phyloP scores from a whole-genome alignment of 2,329 filamentous ascomycete genomes.

The Aureobasidium sp. region DNA sequence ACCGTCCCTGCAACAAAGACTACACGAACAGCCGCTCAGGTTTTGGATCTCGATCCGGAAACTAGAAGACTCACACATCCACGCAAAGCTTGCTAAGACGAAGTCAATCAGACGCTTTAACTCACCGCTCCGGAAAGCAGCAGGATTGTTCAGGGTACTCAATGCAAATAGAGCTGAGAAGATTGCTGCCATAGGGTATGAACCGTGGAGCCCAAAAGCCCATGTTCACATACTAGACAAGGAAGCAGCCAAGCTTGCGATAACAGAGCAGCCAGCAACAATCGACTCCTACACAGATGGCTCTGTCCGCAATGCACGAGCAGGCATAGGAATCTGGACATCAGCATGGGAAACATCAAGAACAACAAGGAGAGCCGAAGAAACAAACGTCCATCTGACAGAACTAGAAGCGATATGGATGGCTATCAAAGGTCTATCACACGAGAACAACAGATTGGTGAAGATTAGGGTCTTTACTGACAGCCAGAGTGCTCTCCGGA shows the following conservation, averaged over 20 bases:
- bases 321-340: background rate
- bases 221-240: slow-evolving; percentile 1
- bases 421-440: background rate
- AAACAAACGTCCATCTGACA: background rate
- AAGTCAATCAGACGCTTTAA: background rate
- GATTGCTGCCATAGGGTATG: background rate
- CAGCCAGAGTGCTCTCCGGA: background rate
- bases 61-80: background rate
- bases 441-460: background rate
- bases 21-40: background rate
- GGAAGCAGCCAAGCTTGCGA: background rate
- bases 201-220: slow-evolving; percentile 5
- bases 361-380: background rate
- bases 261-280: background rate
- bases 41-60: background rate
- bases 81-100: background rate
- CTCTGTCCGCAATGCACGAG: background rate
- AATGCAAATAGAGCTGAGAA: background rate
- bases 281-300: slow-evolving; percentile 2
- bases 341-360: background rate
- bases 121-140: background rate
- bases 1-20: background rate
- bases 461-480: background rate
- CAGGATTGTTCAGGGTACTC: background rate
- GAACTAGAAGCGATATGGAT: slow-evolving; percentile 2